phyloP scores from a whole-genome alignment of 2,329 filamentous ascomycete species.

The Penicillium frequentans region DNA sequence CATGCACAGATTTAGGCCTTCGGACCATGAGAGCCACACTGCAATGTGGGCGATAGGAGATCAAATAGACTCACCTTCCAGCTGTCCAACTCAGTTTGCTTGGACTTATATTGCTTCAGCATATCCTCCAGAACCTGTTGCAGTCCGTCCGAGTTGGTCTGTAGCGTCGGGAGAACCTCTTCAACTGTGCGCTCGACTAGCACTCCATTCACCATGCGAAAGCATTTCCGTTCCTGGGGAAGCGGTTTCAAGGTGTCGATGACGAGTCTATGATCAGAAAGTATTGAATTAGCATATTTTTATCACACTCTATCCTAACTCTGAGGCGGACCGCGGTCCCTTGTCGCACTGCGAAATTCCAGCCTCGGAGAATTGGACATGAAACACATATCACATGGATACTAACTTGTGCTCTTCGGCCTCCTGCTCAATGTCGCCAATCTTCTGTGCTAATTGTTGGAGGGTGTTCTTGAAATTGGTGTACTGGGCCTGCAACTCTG shows the following conservation, averaged over 20 bases:
- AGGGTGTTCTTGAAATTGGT: constrained; percentile 66
- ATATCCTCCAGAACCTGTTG: constrained; percentile 93
- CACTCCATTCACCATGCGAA: constrained; percentile 97
- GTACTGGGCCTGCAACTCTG: constrained; percentile 51
- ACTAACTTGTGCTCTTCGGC: constrained; percentile 96
- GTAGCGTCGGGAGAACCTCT: constrained; percentile 85
- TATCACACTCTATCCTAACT: neutral
- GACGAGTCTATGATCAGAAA: constrained; percentile 66
- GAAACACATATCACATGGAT: neutral
- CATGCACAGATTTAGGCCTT: neutral
- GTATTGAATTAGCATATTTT: constrained; percentile 16
- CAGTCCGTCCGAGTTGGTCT: constrained; percentile 90
- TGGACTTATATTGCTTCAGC: constrained; percentile 92
- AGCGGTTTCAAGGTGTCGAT: constrained; percentile 87
- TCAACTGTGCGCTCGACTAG: constrained; percentile 90
- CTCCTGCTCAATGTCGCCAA: constrained; percentile 96
- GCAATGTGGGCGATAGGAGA: neutral
- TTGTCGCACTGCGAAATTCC: neutral
- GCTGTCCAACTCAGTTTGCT: constrained; percentile 92
- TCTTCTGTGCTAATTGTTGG: constrained; percentile 92
- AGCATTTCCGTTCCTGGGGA: constrained; percentile 86
- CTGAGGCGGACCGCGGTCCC: neutral
- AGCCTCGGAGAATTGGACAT: neutral
- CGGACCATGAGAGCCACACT: neutral
- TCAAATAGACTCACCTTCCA: constrained; percentile 78